Evolutionary conservation across 2,329 filamentous ascomycete genomes (phyloP).

Genomic region (Fusarium nanum): DNA sequence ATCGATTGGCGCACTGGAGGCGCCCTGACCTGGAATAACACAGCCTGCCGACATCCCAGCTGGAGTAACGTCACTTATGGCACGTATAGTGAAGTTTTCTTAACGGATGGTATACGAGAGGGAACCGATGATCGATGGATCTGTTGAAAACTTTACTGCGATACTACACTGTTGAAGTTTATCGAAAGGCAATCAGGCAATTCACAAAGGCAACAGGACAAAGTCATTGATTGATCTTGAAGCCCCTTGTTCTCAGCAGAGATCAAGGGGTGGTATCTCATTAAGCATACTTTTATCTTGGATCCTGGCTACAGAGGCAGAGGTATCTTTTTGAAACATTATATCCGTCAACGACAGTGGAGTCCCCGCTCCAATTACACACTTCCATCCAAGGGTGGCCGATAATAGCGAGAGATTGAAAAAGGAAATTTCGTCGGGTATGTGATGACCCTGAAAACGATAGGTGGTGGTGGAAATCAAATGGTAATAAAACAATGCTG

Average conservation of each 20-base stretch:
- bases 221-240: constrained; percentile 16
- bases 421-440: constrained; percentile 40
- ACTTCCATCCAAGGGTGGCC: constrained; percentile 35
- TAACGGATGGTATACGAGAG: constrained; percentile 33
- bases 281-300: constrained; percentile 47
- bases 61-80: constrained; percentile 38
- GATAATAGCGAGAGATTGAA: constrained; percentile 41
- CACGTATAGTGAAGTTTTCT: constrained; percentile 15
- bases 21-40: constrained; percentile 16
- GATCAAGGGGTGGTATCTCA: constrained; percentile 32
- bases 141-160: constrained; percentile 5
- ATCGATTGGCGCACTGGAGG: constrained; percentile 14
- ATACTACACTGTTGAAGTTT: neutral
- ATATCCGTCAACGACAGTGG: constrained; percentile 40
- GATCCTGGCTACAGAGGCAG: constrained; percentile 37
- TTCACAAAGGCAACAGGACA: constrained; percentile 12
- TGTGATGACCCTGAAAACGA: constrained; percentile 42
- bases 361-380: constrained; percentile 37
- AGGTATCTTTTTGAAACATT: constrained; percentile 46
- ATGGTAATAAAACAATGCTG: constrained; percentile 42
- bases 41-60: constrained; percentile 2
- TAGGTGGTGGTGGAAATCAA: constrained; percentile 34
- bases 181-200: neutral
- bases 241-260: constrained; percentile 21
- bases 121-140: constrained; percentile 34